These are phyloP conservation scores for Teunomyces funiuensis DNA, from an alignment of 805 yeast species.

Conservation along the genomic window DNA sequence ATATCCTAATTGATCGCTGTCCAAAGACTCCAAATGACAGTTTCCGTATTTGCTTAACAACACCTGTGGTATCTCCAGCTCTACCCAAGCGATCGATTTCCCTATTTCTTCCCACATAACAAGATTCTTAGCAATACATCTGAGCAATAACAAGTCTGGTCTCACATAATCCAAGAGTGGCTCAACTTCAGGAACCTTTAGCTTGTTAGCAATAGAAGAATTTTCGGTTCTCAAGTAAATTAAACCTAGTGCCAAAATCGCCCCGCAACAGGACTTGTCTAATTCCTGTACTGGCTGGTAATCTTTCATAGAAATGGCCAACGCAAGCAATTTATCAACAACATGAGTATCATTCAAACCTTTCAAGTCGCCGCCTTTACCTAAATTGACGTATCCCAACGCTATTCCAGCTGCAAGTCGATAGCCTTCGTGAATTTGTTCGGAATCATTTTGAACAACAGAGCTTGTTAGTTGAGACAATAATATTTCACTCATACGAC, in stretches of 20 bases:
- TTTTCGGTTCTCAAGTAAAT: conserved; percentile 71
- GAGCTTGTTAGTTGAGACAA: conserved; percentile 64
- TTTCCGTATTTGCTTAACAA: conserved; percentile 32
- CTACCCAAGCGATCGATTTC: conserved; percentile 53
- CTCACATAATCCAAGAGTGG: conserved; percentile 67
- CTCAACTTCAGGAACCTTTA: conserved; percentile 58
- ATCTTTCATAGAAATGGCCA: conserved; percentile 62
- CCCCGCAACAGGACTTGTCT: conserved; percentile 71
- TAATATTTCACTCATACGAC: conserved; percentile 81
- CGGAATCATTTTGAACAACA: conserved; percentile 53
- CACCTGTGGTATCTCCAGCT: conserved; percentile 52
- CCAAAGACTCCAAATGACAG: conserved; percentile 30
- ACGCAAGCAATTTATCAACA: conserved; percentile 55
- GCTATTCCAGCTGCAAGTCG: conserved; percentile 86
- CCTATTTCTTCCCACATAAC: conserved; percentile 72
- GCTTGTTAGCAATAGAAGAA: conserved; percentile 54
- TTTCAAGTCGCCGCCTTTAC: conserved; percentile 62
- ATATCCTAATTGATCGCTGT: conserved; percentile 61
- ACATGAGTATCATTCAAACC: conserved; percentile 64
- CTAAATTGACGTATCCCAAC: conserved; percentile 79
- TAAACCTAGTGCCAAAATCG: conserved; percentile 71
- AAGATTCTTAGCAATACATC: conserved; percentile 62
- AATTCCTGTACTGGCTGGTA: conserved; percentile 56
- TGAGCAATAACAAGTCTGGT: conserved; percentile 71
- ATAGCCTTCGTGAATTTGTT: conserved; percentile 72